Percentiles rank a stretch among this genome's conserved stretches.
Conservation (phyloP, 2,329 filamentous ascomycete genomes). For the Annulohypoxylon truncatum region DNA sequence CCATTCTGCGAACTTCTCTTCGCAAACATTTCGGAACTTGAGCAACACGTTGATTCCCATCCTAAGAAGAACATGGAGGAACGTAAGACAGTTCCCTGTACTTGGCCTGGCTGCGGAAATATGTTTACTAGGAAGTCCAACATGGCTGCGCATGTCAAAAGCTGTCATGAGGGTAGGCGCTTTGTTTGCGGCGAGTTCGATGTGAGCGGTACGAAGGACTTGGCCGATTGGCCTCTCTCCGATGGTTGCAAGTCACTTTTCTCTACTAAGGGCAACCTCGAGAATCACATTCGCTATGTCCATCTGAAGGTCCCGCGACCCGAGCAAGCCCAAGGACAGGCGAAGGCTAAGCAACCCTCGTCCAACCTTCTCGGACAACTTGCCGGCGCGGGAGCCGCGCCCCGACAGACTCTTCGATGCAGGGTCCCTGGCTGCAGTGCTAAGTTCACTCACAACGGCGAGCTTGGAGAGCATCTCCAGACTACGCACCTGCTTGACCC, state of each 20-base stretch:
- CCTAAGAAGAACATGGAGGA: constrained; percentile 65
- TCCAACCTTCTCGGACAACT: constrained; percentile 57
- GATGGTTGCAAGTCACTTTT: constrained; percentile 81
- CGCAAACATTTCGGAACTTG: constrained; percentile 73
- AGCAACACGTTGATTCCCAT: constrained; percentile 80
- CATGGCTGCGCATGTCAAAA: constrained; percentile 80
- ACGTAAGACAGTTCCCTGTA: constrained; percentile 74
- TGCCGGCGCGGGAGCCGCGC: constrained; percentile 55
- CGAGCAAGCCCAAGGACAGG: constrained; percentile 37
- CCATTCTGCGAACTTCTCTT: constrained; percentile 78
- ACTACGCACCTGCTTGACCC: constrained; percentile 45
- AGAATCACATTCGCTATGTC: constrained; percentile 85
- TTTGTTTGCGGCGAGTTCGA: constrained; percentile 83
- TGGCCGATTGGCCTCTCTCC: constrained; percentile 72
- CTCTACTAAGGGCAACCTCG: constrained; percentile 79
- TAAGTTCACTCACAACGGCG: constrained; percentile 63
- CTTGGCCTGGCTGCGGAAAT: constrained; percentile 75
- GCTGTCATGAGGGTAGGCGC: constrained; percentile 78
- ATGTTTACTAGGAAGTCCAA: constrained; percentile 88
- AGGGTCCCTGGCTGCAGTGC: constrained; percentile 55
- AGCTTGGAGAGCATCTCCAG: constrained; percentile 61
- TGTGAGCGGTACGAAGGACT: constrained; percentile 65
- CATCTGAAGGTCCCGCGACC: constrained; percentile 74
- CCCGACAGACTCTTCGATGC: constrained; percentile 59
- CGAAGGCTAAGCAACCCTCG: constrained; percentile 38